A percentile compares a stretch with the other conserved stretches of the same genome.
These are phyloP conservation scores for Ruellia speciosa DNA, from an alignment of 305 asterid genomes.

Conservation along the genomic window DNA sequence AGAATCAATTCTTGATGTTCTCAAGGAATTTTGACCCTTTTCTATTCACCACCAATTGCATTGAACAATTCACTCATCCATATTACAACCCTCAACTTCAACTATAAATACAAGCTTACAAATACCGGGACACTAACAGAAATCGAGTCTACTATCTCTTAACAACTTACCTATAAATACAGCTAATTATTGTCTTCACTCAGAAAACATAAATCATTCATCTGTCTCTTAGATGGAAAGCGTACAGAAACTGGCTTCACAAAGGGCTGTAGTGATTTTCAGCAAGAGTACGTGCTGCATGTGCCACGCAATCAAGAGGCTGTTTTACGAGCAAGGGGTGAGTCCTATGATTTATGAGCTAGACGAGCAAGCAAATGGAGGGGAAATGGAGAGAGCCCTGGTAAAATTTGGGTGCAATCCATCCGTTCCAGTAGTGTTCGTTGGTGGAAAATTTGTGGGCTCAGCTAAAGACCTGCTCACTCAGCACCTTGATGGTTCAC, in stretches of 20 bases:
- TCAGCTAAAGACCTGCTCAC: conserved; percentile 36
- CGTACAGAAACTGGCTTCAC: conserved; percentile 27
- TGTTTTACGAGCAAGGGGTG: conserved; percentile 41
- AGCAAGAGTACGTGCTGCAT: conserved; percentile 46
- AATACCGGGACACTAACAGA: not conserved
- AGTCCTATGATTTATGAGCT: conserved; percentile 38
- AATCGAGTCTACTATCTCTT: not conserved
- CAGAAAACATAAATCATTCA: not conserved
- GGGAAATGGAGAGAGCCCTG: conserved; percentile 36
- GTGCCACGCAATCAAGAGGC: conserved; percentile 43
- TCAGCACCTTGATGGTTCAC: conserved; percentile 44
- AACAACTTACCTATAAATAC: not conserved
- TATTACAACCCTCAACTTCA: not conserved
- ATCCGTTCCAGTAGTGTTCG: conserved; percentile 35
- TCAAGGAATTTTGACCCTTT: conserved; percentile 4
- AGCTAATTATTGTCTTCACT: not conserved
- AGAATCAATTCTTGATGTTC: not conserved
- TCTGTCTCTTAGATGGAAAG: conserved; percentile 24
- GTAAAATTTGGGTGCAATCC: conserved; percentile 38
- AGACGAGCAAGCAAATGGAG: conserved; percentile 31
- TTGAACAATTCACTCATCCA: not conserved
- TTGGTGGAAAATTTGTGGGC: conserved; percentile 37
- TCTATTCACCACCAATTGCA: not conserved
- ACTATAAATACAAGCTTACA: not conserved
- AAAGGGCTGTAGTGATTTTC: conserved; percentile 36